A percentile compares a stretch with the other conserved stretches of the same genome.
Conservation (phyloP, 208 protist species). For the Balamuthia mandrillaris region DNA sequence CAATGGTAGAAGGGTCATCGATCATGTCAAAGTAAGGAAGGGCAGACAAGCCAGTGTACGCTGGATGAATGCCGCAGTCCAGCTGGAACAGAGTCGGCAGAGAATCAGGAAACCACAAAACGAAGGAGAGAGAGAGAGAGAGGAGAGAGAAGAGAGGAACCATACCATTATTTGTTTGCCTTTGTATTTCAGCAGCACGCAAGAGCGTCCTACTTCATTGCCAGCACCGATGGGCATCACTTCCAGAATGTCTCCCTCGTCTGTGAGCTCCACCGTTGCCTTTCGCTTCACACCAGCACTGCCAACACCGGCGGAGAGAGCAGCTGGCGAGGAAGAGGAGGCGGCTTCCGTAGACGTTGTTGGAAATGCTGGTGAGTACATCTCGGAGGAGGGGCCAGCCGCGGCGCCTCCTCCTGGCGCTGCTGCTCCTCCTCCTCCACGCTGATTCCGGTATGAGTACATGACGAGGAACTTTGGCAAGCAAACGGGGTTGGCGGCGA, state of each 20-base stretch:
- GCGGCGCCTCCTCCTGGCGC: too few species aligned
- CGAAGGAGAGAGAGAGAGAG: neutral
- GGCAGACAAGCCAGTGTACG: conserved; percentile 84
- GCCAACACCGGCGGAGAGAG: too few species aligned
- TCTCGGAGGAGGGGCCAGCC: too few species aligned
- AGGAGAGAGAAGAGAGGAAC: neutral
- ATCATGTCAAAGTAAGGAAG: conserved; percentile 97
- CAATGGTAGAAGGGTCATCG: conserved; percentile 79
- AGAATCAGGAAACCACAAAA: neutral
- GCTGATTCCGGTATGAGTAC: too few species aligned
- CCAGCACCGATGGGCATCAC: conserved; percentile 94
- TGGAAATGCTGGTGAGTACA: too few species aligned
- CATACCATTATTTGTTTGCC: conserved; percentile 88
- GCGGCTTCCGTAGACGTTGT: too few species aligned
- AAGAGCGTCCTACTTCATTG: conserved; percentile 94
- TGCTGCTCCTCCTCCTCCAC: too few species aligned
- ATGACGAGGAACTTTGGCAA: too few species aligned
- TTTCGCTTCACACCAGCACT: neutral
- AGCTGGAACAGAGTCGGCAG: conserved; percentile 64
- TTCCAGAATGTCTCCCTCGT: conserved; percentile 75
- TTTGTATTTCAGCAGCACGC: conserved; percentile 91
- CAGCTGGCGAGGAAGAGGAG: too few species aligned
- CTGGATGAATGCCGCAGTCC: conserved; percentile 98
- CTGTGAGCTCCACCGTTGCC: neutral
- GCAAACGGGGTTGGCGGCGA: too few species aligned